Conservation (phyloP, 1,284 basidiomycete genomes). For the Ganoderma sinense region DNA sequence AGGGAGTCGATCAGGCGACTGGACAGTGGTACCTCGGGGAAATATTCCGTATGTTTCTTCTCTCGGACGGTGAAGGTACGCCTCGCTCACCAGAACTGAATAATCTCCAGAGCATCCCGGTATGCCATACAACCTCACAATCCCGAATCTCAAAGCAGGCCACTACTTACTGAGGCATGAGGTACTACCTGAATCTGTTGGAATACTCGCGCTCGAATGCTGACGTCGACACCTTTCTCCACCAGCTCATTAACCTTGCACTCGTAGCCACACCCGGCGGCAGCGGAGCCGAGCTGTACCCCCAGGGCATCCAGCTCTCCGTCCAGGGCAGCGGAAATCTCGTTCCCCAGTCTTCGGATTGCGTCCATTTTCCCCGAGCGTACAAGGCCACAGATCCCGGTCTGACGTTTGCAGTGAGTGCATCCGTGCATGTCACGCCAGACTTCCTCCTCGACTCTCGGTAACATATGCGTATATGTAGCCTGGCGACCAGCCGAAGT, state of each 20-base stretch:
- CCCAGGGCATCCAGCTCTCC: not conserved
- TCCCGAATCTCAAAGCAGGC: not conserved
- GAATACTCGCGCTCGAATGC: not conserved
- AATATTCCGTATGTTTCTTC: not conserved
- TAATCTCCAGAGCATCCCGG: not conserved
- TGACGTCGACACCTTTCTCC: not conserved
- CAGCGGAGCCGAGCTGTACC: not conserved
- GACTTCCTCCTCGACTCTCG: not conserved
- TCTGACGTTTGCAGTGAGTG: not conserved
- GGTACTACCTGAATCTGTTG: not conserved
- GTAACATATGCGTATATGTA: not conserved
- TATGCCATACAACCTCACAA: not conserved
- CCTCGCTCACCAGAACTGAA: too few relatives aligned
- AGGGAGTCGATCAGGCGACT: not conserved
- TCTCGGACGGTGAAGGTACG: too few relatives aligned
- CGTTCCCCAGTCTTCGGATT: not conserved
- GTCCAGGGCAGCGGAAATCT: not conserved
- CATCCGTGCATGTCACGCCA: not conserved
- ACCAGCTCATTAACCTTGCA: not conserved
- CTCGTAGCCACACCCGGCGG: not conserved
- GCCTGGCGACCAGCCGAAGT: not conserved
- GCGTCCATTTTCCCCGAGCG: not conserved
- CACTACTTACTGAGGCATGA: slow-evolving; percentile 1
- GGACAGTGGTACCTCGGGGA: not conserved
- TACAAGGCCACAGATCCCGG: slow-evolving; percentile 2